Evolutionary conservation across 345 rosid species (phyloP), one percentile per base, ranked within the genome.

Genomic region (Gossypium longicalyx): DNA sequence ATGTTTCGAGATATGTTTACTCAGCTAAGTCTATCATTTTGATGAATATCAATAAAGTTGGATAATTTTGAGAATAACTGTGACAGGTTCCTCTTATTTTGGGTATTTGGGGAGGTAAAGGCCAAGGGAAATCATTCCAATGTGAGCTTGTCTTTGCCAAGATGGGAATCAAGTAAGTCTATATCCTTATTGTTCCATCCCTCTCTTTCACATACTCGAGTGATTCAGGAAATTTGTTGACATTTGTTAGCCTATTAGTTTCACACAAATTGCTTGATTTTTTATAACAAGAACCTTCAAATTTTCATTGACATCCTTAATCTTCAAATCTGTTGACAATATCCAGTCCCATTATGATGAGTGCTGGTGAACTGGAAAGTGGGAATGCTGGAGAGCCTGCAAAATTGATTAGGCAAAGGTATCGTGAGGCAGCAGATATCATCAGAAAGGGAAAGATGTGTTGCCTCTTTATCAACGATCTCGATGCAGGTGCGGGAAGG

Each of bases 101-200:
- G 88, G 98, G 98, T 81, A 70, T 94, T 0, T 94, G 98, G 98
- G 98, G 97, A 91, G 98, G 98, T 82, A 94, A 94, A 83, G 98
- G 97, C 53, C 98, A 94, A 74, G 98, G 97, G 70, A 94, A 94
- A 85, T 92, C 98, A 66, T 94, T 94, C 89, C 98, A 94, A 43
- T 90, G 97, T 76, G 98, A 92, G 83, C 98, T 94, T 75, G 98
- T 94, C 59, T 91, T 94, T 77, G 89, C 93, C 83, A 94, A 94
- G 93, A 89, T 94, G 97, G 98, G 97, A 74, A 94, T 94, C 76
- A 94, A 82, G 98, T 94, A 78, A 83, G 97, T 34, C 52, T 1
- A 16, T 51, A 16, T 62, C 25, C 2, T 41, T 19, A 27, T 22
- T 12, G 2, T 22, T 45, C 41, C 41, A 34, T 12, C n/a, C 56